phyloP scores from a whole-genome alignment of 495 filamentous ascomycete genomes.

The Chaetomidium leptoderma region DNA sequence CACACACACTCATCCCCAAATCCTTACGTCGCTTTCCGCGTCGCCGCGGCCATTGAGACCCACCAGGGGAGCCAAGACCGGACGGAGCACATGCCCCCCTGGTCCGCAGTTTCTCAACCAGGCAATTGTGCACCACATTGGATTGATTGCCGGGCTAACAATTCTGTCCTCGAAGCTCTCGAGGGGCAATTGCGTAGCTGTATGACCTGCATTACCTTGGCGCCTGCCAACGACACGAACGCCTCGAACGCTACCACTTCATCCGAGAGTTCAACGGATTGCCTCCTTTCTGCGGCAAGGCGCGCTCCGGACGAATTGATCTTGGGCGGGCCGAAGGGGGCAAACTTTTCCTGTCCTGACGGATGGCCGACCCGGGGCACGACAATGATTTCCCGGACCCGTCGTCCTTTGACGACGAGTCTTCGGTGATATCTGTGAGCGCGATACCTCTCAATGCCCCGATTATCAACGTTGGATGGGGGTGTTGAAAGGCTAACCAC shows the following conservation, averaged over 20 bases:
- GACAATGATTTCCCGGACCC: slow-evolving; percentile 50
- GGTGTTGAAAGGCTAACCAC: slow-evolving; percentile 10
- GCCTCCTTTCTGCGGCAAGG: background rate
- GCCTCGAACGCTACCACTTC: background rate
- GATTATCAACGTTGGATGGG: too few relatives aligned
- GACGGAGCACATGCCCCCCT: background rate
- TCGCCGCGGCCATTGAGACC: background rate
- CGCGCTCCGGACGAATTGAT: background rate
- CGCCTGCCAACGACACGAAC: background rate
- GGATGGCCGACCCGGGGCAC: slow-evolving; percentile 52
- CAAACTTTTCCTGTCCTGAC: slow-evolving; percentile 24
- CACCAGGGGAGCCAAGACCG: background rate
- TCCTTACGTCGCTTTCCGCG: too few relatives aligned
- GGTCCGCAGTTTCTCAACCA: background rate
- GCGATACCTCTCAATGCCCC: background rate
- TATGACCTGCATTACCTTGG: background rate
- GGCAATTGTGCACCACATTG: background rate
- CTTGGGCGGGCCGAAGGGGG: slow-evolving; percentile 2
- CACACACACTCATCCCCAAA: background rate
- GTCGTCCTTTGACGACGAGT: slow-evolving; percentile 45
- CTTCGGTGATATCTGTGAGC: slow-evolving; percentile 51
- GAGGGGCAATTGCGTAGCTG: slow-evolving; percentile 12
- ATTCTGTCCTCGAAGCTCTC: slow-evolving; percentile 12
- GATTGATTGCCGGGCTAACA: slow-evolving; percentile 6
- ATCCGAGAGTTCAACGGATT: background rate